Evolutionary conservation across 2,329 filamentous ascomycete genomes (phyloP).

Genomic region (Blastomyces silverae): DNA sequence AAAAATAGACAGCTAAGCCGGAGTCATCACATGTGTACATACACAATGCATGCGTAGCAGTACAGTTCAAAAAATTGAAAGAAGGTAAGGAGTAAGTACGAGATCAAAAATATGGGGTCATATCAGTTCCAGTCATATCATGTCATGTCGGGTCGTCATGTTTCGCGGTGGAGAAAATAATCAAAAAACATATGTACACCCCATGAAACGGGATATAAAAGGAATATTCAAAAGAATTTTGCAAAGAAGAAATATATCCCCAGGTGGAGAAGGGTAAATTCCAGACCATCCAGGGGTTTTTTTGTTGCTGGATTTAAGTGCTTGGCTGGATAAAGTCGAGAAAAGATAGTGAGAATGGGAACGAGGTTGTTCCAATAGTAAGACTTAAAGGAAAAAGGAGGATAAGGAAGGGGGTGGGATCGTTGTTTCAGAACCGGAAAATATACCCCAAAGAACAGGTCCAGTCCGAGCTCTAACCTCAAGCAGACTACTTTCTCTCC

Average conservation of each 20-base stretch:
- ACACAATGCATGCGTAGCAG: constrained; percentile 1
- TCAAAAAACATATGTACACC: constrained; percentile 2
- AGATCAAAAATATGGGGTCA: constrained; percentile 2
- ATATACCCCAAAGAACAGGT: not conserved
- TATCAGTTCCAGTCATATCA: constrained; percentile 10
- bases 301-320: not conserved
- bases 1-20: constrained; percentile 10
- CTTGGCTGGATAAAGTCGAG: not conserved
- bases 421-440: not conserved
- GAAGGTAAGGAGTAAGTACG: not conserved
- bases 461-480: not conserved
- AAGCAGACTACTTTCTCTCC: not conserved
- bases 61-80: not conserved
- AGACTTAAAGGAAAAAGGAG: not conserved
- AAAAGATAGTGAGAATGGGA: not conserved
- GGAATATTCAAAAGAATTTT: not conserved
- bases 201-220: not conserved
- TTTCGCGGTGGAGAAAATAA: not conserved
- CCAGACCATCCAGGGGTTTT: not conserved
- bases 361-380: not conserved
- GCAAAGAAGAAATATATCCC: not conserved
- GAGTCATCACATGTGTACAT: constrained; percentile 3
- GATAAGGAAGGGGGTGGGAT: not conserved
- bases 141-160: constrained; percentile 5
- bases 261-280: not conserved